Evolutionary conservation across 129 eudicot genomes (phyloP).

Genomic region (Centaurea solstitialis): DNA sequence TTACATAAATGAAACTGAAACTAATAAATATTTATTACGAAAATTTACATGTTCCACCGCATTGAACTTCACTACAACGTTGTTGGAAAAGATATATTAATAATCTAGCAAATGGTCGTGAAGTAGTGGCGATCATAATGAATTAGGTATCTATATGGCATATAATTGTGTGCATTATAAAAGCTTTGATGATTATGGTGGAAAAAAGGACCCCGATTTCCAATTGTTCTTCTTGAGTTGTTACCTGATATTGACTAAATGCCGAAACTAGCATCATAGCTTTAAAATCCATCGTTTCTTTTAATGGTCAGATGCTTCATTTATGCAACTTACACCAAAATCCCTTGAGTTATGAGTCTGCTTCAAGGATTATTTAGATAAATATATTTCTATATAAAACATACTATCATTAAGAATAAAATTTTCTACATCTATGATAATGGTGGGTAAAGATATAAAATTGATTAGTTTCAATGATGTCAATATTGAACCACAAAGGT

Average conservation of each 20-base stretch:
- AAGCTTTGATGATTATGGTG: neutral
- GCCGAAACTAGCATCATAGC: neutral
- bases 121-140: neutral
- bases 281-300: neutral
- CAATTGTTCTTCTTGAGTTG: neutral
- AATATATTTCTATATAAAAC: neutral
- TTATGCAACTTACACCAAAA: neutral
- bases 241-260: neutral
- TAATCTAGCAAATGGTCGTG: neutral
- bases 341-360: neutral
- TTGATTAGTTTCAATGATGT: neutral
- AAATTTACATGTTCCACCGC: neutral
- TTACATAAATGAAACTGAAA: neutral
- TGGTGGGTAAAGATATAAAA: too few species aligned
- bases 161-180: too few species aligned
- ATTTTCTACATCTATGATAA: neutral
- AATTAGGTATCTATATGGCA: neutral
- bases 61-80: neutral
- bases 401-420: neutral
- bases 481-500: neutral
- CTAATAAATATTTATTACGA: neutral
- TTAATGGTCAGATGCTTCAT: neutral
- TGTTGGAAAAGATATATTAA: neutral
- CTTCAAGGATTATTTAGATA: neutral
- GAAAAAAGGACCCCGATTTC: neutral